Conservation (phyloP, 2,329 filamentous ascomycete genomes). For the Arthroderma uncinatum region DNA sequence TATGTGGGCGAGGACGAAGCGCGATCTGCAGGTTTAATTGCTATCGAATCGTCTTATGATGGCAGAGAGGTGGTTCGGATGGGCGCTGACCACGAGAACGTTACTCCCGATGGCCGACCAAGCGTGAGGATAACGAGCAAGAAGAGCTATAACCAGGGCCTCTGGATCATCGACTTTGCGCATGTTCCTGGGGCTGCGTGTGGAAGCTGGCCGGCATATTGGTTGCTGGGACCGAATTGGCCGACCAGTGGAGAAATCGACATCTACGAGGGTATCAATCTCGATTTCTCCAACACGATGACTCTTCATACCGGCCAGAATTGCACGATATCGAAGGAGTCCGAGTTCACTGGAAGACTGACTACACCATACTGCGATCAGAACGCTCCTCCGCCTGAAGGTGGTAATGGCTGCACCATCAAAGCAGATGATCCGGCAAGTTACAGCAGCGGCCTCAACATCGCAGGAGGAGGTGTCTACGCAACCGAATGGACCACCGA, state of each 20-base stretch:
- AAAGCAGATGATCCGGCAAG: slow-evolving; percentile 24
- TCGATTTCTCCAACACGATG: slow-evolving; percentile 34
- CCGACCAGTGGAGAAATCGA: slow-evolving; percentile 40
- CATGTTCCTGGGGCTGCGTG: slow-evolving; percentile 41
- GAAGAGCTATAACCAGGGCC: slow-evolving; percentile 35
- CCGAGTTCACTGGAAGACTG: slow-evolving; percentile 40
- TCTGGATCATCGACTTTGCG: slow-evolving; percentile 39
- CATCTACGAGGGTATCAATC: slow-evolving; percentile 43
- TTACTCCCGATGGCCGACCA: slow-evolving; percentile 31
- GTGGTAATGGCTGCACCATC: slow-evolving; percentile 36
- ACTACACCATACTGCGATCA: slow-evolving; percentile 41
- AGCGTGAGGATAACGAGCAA: slow-evolving; percentile 38
- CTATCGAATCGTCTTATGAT: slow-evolving; percentile 20
- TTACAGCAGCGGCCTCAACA: slow-evolving; percentile 47
- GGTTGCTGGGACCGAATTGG: slow-evolving; percentile 35
- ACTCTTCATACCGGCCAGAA: slow-evolving; percentile 40
- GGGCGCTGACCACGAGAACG: slow-evolving; percentile 35
- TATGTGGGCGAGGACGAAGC: slow-evolving; percentile 36
- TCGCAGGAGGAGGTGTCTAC: slow-evolving; percentile 38
- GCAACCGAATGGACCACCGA: slow-evolving; percentile 39
- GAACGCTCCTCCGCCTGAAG: slow-evolving; percentile 28
- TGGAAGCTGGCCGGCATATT: slow-evolving; percentile 43
- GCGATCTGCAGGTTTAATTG: slow-evolving; percentile 27
- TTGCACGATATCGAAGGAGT: slow-evolving; percentile 32
- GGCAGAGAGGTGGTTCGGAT: slow-evolving; percentile 31